Base-by-base conservation (phyloP, 2,329 filamentous ascomycete species). In the Arachnomyces sp. region DNA sequence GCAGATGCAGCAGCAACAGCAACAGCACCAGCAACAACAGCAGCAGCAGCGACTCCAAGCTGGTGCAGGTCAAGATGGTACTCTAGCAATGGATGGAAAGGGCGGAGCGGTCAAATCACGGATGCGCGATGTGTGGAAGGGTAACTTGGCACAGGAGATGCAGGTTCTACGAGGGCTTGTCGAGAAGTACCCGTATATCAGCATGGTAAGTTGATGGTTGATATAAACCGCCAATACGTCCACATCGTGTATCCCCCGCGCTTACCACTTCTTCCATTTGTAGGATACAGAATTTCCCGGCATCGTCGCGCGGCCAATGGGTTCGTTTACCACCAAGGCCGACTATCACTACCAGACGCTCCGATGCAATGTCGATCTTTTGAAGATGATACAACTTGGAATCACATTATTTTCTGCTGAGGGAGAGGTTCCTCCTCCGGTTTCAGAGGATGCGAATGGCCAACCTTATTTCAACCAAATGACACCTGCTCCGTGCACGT, bases 221-320 rank as follows among this genome's bases (percentile, higher is more conserved):
- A 40, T 41, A 48, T 43, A 21, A 33, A 28, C 28, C 2, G 38
- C 28, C 34, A 28, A 17, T 43, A 15, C 33, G 31, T 31, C 31
- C 38, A n/a, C 15, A 30, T 38, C 30, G 32, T 35, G 46, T 38
- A 18, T 39, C 42, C 50, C 48, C 48, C 36, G 31, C 28, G 46
- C 53, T 53, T 33, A 44, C 31, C 25, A 34, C 31, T 39, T 42
- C n/a, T 36, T 39, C 14, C 17, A 33, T 18, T 36, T 43, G 38
- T 59, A 95, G 89, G 92, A 98, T 61, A 95, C 92, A 16, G 90
- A 96, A 61, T 98, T 98, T 54, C 92, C 92, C n/a, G 92, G 92
- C 42, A 88, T 98, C 39, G 90, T 98, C 39, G 87, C 90, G 17
- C 79, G 92, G 51, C 92, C 92, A 2, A 96, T 98, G 74, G 92